A percentile compares a stretch with the other conserved stretches of the same genome.
These are phyloP conservation scores for Colletotrichum lupini DNA, from an alignment of 2,329 filamentous ascomycete genomes.

Conservation along the genomic window DNA sequence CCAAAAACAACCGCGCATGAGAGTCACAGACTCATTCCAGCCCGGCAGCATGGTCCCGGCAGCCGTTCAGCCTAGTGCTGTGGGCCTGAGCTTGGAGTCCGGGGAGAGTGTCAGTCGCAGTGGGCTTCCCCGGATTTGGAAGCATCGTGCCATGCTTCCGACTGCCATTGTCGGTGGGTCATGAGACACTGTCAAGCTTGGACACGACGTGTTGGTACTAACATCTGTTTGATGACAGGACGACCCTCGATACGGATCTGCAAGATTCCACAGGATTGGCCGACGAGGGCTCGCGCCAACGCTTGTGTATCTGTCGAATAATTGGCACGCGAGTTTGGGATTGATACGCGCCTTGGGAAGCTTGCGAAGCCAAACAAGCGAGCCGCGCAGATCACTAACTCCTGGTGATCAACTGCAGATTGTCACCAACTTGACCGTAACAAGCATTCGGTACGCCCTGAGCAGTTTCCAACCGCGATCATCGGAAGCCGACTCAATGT, in stretches of 20 bases:
- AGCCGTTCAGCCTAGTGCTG: conserved; percentile 6
- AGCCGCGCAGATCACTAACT: not conserved
- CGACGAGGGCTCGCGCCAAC: not conserved
- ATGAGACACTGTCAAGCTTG: not conserved
- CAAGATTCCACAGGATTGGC: conserved; percentile 1
- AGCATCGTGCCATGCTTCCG: not conserved
- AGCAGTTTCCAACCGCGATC: not conserved
- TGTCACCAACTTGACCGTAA: not conserved
- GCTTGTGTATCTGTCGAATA: conserved; percentile 3
- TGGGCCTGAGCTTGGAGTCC: not conserved
- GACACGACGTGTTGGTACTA: not conserved
- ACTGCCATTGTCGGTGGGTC: conserved; percentile 15
- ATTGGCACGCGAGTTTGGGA: not conserved
- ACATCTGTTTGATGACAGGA: conserved; percentile 5
- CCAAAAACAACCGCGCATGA: not conserved
- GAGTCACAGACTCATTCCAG: not conserved
- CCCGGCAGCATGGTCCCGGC: not conserved
- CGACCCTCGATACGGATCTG: not conserved
- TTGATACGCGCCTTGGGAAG: not conserved
- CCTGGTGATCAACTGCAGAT: not conserved
- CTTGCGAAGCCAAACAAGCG: not conserved
- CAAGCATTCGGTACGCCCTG: no score
- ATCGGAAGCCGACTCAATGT: not conserved
- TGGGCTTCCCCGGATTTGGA: conserved; percentile 9
- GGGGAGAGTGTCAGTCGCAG: not conserved